These are phyloP conservation scores for Coemansia sp. DNA, from an alignment of 192 early-diverging fungal genomes.

Conservation along the genomic window DNA sequence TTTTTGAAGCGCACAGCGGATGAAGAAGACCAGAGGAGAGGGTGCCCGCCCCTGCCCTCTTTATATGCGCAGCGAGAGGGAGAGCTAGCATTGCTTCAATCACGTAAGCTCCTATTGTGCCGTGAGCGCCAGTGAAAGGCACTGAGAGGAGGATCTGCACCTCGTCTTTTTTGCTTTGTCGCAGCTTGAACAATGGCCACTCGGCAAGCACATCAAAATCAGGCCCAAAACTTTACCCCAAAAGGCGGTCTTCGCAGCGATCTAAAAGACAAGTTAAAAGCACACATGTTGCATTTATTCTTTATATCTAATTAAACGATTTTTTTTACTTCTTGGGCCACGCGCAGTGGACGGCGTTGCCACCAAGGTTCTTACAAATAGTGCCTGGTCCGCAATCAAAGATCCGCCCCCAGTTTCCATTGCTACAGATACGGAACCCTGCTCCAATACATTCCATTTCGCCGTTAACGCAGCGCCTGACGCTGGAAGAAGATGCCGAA, in stretches of 20 bases:
- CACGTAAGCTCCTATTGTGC: conserved; percentile 11
- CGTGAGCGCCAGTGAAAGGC: not conserved
- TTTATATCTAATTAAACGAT: not conserved
- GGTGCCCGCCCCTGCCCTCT: not conserved
- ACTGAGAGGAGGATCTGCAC: not conserved
- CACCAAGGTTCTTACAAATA: conserved; percentile 7
- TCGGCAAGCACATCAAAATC: too few relatives aligned
- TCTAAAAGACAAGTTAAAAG: not conserved
- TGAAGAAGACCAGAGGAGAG: not conserved
- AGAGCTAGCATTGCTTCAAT: not conserved
- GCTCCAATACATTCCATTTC: not conserved
- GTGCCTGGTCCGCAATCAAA: conserved; percentile 7
- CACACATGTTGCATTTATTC: not conserved
- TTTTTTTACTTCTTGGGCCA: conserved; percentile 6
- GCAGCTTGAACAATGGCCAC: not conserved
- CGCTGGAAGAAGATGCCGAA: not conserved
- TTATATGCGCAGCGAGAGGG: conserved; percentile 5
- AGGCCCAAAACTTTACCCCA: not conserved
- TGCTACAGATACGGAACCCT: conserved; percentile 3
- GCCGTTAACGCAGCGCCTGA: not conserved
- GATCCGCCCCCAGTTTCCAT: not conserved
- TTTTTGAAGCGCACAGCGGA: conserved; percentile 10
- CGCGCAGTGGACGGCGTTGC: conserved; percentile 16
- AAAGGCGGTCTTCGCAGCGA: not conserved
- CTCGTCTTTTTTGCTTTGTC: not conserved